A percentile compares a stretch with the other conserved stretches of the same genome.
Conservation (phyloP, 495 filamentous ascomycete species). For the Aspergillus cristatus region DNA sequence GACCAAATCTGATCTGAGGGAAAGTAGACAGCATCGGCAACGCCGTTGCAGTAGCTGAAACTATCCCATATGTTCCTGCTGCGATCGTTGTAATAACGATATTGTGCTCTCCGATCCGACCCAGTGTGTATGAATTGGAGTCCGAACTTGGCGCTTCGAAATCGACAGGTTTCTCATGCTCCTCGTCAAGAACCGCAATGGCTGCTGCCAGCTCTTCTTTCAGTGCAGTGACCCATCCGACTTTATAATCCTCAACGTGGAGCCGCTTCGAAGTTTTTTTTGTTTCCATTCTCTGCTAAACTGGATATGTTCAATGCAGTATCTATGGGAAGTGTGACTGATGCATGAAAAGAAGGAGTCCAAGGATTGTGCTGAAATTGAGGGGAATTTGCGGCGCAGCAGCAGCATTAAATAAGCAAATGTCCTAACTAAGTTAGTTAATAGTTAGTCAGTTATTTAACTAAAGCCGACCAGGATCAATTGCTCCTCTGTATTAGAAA, state of each 20-base stretch:
- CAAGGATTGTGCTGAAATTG: too few relatives aligned
- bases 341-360: too few relatives aligned
- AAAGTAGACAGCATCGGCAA: slow-evolving; percentile 20
- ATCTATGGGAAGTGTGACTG: too few relatives aligned
- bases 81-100: slow-evolving; percentile 22
- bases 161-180: slow-evolving; percentile 12
- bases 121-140: slow-evolving; percentile 18
- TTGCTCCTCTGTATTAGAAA: too few relatives aligned
- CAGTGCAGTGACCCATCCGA: slow-evolving; percentile 42
- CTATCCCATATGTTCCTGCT: slow-evolving; percentile 17
- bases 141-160: slow-evolving; percentile 4
- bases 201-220: slow-evolving; percentile 30
- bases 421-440: too few relatives aligned
- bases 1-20: slow-evolving; percentile 20
- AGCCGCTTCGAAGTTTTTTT: too few relatives aligned
- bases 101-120: slow-evolving; percentile 19
- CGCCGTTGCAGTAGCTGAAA: slow-evolving; percentile 19
- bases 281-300: too few relatives aligned
- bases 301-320: too few relatives aligned
- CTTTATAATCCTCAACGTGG: slow-evolving; percentile 33
- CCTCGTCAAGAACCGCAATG: slow-evolving; percentile 28
- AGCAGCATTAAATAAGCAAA: too few relatives aligned
- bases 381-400: too few relatives aligned
- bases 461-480: too few relatives aligned
- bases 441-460: too few relatives aligned